Evolutionary conservation across 768 basidiomycete genomes (phyloP), one percentile per base, ranked within the genome.

Genomic region (Gloeophyllum trabeum): DNA sequence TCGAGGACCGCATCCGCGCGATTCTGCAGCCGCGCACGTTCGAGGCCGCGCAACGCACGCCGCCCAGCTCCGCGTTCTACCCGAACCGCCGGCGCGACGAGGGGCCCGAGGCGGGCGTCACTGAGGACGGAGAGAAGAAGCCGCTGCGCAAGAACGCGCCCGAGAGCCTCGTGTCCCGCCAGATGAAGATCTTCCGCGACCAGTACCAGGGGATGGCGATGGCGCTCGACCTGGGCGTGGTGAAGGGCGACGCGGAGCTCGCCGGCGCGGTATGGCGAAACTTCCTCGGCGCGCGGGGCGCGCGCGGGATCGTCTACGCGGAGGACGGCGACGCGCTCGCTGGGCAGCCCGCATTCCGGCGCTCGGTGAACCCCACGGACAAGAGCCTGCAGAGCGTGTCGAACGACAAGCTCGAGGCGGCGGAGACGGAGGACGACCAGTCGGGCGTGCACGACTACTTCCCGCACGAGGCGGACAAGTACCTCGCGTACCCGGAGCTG

Each of bases 241-340:
- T 81, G 4, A 70, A 67, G 36, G 76, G 79, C 19, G 93, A 98
- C 56, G 67, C 75, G 46, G 86, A 92, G 48, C 68, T 98, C 60
- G 89, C 93, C 1, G 82, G 67, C 12, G 85, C 88, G 1, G 63
- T 96, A 0, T 98, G 94, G 94, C 69, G 94, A 39, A 96, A 97
- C 58, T 53, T 96, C 26, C 79, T 96, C 30, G 90, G 85, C 5
- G 86, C 77, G 1, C 72, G 89, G 10, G 92, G 90, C 4, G 85
- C 85, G 6, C 67, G 71, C 44, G 85, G 83, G 2, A 80, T 88
- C 41, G 66, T 64, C 6, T 54, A 57, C 42, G 51, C 52, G 2
- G 67, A 67, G 43, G 61, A 65, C 3, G 39, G 48, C 37, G 45
- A 24, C 7, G 46, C 36, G 16, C 43, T 39, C 34, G 37, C 55